A percentile compares a stretch with the other conserved stretches of the same genome.
Conservation (phyloP, 257 asterid genomes). For the Scutellaria galericulata region DNA sequence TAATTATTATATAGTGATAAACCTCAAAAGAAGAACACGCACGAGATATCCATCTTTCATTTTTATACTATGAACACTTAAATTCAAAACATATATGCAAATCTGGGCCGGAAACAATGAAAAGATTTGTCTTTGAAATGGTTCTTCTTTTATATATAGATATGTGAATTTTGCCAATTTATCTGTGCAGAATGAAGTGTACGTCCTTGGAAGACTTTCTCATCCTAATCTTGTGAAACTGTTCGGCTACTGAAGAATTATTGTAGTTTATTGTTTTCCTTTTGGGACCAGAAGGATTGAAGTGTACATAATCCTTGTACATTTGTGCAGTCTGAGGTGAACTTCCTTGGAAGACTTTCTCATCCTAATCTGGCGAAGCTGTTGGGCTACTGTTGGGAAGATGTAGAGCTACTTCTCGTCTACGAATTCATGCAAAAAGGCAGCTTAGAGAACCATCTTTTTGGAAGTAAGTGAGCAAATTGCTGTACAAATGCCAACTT, state of each 20-base stretch:
- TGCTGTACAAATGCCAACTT: background rate
- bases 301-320: background rate
- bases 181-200: slow-evolving; percentile 46
- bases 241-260: slow-evolving; percentile 39
- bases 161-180: background rate
- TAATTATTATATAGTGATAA: no score
- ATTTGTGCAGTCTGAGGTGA: slow-evolving; percentile 69
- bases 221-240: slow-evolving; percentile 57
- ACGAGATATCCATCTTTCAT: no score
- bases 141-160: no score
- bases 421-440: slow-evolving; percentile 46
- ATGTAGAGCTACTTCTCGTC: slow-evolving; percentile 37
- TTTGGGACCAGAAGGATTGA: slow-evolving; percentile 9
- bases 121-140: no score
- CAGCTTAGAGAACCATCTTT: slow-evolving; percentile 44
- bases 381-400: slow-evolving; percentile 57
- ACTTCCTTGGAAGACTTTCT: slow-evolving; percentile 78
- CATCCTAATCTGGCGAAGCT: slow-evolving; percentile 87
- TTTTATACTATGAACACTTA: no score
- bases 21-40: no score
- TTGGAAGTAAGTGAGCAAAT: slow-evolving; percentile 27
- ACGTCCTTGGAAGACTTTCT: slow-evolving; percentile 48
- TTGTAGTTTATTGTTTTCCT: background rate
- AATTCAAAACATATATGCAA: no score
- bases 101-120: no score